Evolutionary conservation across 2,329 filamentous ascomycete species (phyloP).

Genomic region (Neopestalotiopsis clavispora): DNA sequence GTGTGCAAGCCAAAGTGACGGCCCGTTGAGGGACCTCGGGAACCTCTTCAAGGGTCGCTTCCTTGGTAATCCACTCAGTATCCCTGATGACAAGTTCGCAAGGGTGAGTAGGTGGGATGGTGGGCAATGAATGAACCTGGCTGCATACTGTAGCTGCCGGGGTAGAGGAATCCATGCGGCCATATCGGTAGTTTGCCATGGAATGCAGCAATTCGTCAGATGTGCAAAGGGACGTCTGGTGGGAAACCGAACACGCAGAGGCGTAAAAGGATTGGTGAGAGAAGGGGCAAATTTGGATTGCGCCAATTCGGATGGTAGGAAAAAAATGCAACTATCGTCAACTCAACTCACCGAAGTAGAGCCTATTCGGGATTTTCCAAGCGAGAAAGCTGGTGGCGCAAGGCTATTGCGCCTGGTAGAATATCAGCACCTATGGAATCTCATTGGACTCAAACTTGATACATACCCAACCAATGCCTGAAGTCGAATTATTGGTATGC

Average conservation of each 20-base stretch:
- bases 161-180: constrained; percentile 5
- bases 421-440: too few relatives aligned
- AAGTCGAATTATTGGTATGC: too few relatives aligned
- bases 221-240: not conserved
- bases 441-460: too few relatives aligned
- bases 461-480: too few relatives aligned
- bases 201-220: not conserved
- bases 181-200: not conserved
- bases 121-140: constrained; percentile 1
- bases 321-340: too few relatives aligned
- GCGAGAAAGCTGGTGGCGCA: too few relatives aligned
- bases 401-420: too few relatives aligned
- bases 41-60: constrained; percentile 10
- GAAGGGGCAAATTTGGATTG: not conserved
- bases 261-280: not conserved
- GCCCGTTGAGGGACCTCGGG: constrained; percentile 13
- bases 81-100: not conserved
- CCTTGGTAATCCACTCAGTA: constrained; percentile 15
- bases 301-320: not conserved
- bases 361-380: not conserved
- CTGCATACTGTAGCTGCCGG: constrained; percentile 10
- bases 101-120: constrained; percentile 7
- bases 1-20: constrained; percentile 7
- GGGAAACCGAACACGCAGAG: not conserved
- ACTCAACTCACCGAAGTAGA: not conserved